A percentile compares a stretch with the other conserved stretches of the same genome.
Evolutionary conservation across 164 flowering plant species (phyloP).

Genomic region (Macadamia tetraphylla): DNA sequence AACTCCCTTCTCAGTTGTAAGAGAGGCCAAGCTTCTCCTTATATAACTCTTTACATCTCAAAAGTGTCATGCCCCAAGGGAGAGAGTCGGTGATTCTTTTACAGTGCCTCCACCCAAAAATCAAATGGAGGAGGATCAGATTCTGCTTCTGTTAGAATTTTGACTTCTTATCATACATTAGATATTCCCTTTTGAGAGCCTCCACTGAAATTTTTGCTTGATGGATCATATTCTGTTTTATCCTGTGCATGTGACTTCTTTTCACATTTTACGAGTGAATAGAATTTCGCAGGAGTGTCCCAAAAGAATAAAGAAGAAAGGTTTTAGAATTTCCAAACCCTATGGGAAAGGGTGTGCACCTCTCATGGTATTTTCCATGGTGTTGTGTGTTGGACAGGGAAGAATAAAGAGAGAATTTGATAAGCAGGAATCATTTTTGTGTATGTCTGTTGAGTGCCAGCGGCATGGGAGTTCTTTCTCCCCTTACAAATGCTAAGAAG

Average conservation of each 20-base stretch:
- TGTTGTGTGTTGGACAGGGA: background rate
- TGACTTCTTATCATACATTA: background rate
- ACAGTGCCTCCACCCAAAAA: constrained; percentile 2
- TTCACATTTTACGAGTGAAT: background rate
- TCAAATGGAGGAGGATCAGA: constrained; percentile 5
- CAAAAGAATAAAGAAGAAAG: constrained; percentile 6
- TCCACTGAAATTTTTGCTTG: background rate
- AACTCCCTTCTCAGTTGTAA: background rate
- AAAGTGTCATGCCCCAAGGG: background rate
- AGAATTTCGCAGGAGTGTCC: background rate
- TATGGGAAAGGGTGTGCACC: background rate
- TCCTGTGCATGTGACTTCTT: background rate
- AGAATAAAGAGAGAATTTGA: background rate
- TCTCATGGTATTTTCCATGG: background rate
- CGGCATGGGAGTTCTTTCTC: constrained; percentile 1
- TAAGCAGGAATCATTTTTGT: background rate
- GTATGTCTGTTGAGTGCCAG: background rate
- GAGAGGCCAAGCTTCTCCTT: constrained; percentile 9
- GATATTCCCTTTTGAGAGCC: background rate
- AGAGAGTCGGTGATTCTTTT: background rate
- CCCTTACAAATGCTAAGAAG: background rate
- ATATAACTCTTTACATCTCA: constrained; percentile 6
- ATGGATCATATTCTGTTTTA: constrained; percentile 7
- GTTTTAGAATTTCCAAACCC: constrained; percentile 5
- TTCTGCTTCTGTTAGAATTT: background rate